Evolutionary conservation across 2,329 filamentous ascomycete genomes (phyloP).

Genomic region (Chlorencoelia australis): DNA sequence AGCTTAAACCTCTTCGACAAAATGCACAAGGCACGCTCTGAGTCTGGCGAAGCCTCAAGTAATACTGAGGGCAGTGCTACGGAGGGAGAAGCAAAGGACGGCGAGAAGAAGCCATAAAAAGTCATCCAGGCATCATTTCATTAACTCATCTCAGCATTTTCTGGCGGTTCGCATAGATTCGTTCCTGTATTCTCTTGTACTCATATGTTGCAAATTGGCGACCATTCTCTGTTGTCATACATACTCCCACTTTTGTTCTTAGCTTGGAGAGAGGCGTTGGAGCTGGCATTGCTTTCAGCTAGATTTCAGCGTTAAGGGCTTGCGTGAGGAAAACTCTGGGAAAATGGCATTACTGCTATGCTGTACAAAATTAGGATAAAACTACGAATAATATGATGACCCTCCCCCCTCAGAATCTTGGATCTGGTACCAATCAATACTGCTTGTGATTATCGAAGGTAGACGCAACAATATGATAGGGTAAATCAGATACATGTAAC

Average conservation of each 20-base stretch:
- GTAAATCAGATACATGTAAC: no score
- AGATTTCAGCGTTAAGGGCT: constrained; percentile 19
- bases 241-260: constrained; percentile 20
- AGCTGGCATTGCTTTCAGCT: constrained; percentile 22
- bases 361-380: constrained; percentile 35
- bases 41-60: constrained; percentile 47
- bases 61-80: constrained; percentile 31
- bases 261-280: constrained; percentile 28
- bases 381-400: constrained; percentile 43
- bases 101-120: constrained; percentile 54
- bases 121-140: constrained; percentile 15
- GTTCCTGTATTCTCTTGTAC: constrained; percentile 26
- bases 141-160: constrained; percentile 22
- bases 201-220: constrained; percentile 27
- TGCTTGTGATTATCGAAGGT: no score
- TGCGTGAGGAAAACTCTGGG: constrained; percentile 21
- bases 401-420: constrained; percentile 42
- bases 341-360: constrained; percentile 22
- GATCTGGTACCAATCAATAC: not conserved
- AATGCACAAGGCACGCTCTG: constrained; percentile 92
- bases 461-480: no score
- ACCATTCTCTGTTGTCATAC: constrained; percentile 27
- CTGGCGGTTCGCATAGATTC: constrained; percentile 26
- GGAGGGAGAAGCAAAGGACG: constrained; percentile 65
- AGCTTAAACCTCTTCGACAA: constrained; percentile 97